Base-by-base conservation (phyloP, 768 basidiomycete genomes). In the Asterophora lycoperdoides region DNA sequence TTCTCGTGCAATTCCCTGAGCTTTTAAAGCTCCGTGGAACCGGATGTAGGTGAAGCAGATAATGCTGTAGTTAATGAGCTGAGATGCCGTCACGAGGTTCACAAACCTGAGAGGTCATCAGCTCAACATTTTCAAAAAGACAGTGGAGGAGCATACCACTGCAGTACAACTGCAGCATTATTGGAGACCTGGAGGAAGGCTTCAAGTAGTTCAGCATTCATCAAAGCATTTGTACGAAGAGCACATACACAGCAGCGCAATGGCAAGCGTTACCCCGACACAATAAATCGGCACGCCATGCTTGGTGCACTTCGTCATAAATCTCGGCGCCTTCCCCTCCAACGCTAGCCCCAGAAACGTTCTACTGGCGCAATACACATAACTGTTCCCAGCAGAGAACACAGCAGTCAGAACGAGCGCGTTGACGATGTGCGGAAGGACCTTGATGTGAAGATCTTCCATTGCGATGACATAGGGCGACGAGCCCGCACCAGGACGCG, bases 381-480 rank as follows among this genome's bases (percentile, higher is more conserved):
- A 84, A 33, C 81, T 80, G 53, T 86, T 88, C 38, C 81, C 83
- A 15, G 86, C 84, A 34, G 84, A 86, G 64, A 86, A 87, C 1
- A 84, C 77, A 26, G 79, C 70, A 1, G 85, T 78, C 53, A 91
- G 70, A 53, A 91, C 67, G 40, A 78, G 66, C 3, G 79, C 87
- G 62, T 91, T 93, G 51, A 91, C 76, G 60, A 92, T 79, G 41
- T 80, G 78, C 5, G 81, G 81, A 8, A 87, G 67, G 5, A 76
- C 73, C 46, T 76, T 80, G 56, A 92, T 86, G 5, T 81, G 74
- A 34, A 89, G 73, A 34, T 76, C 73, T 46, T 70, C 68, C 75
- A 93, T 89, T 13, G 89, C 89, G 51, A 93, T 85, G 37, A 93
- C 89, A 68, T 91, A 94, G 0, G 91, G 90, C 7, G 86, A 88